These are phyloP conservation scores for Corymbia citriodora DNA, from an alignment of 441 rosid genomes.

Conservation along the genomic window DNA sequence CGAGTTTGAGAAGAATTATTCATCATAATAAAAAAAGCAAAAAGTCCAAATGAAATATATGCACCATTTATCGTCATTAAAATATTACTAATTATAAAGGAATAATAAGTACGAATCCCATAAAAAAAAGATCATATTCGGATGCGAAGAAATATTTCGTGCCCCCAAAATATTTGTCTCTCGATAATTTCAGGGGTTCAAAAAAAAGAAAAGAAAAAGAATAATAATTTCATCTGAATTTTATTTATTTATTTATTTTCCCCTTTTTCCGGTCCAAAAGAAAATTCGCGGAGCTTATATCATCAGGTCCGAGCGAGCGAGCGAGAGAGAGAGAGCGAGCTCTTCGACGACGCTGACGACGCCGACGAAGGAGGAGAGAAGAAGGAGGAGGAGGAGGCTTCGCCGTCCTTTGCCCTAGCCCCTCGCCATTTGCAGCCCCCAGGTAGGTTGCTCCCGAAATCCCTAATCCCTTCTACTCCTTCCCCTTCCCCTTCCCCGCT, in stretches of 20 bases:
- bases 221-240: neutral
- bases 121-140: neutral
- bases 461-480: neutral
- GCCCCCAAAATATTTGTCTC: neutral
- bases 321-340: neutral
- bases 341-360: neutral
- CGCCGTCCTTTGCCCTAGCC: neutral
- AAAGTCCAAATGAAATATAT: neutral
- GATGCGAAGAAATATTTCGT: neutral
- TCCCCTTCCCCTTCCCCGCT: neutral
- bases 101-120: neutral
- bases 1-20: rapidly evolving
- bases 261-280: neutral
- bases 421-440: neutral
- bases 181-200: neutral
- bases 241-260: neutral
- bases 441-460: neutral
- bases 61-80: neutral
- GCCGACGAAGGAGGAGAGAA: neutral
- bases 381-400: neutral
- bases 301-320: neutral
- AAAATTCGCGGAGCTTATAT: neutral
- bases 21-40: neutral
- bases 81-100: neutral
- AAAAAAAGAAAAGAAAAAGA: neutral